phyloP scores from a whole-genome alignment of 2,329 filamentous ascomycete genomes.

The Helminthosporium solani region DNA sequence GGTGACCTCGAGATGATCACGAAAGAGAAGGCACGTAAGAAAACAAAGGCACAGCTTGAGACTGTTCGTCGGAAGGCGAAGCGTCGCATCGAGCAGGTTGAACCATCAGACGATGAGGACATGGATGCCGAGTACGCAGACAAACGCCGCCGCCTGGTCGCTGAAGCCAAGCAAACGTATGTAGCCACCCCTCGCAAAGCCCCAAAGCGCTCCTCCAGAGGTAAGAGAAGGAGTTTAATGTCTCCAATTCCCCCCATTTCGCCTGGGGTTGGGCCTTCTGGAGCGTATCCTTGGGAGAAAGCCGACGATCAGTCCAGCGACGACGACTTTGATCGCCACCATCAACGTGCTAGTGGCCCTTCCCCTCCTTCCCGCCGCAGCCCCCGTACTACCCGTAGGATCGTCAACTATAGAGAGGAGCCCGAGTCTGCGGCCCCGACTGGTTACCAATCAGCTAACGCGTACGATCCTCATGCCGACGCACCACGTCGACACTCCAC shows the following conservation, averaged over 20 bases:
- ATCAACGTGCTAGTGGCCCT: neutral
- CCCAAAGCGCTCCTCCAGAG: neutral
- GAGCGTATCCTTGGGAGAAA: neutral
- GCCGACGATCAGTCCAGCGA: slow-evolving; percentile 1
- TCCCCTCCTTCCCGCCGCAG: neutral
- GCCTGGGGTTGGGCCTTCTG: neutral
- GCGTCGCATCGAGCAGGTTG: neutral
- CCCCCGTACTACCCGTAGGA: neutral
- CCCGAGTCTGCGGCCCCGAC: neutral
- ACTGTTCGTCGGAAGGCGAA: slow-evolving; percentile 3
- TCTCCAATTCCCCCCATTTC: neutral
- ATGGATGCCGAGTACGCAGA: neutral
- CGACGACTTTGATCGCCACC: neutral
- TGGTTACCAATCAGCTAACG: neutral
- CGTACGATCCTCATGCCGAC: neutral
- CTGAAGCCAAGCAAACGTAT: slow-evolving; percentile 1
- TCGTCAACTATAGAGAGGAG: neutral
- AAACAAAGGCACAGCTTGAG: slow-evolving; percentile 1
- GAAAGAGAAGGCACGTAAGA: slow-evolving; percentile 1
- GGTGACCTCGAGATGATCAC: slow-evolving; percentile 32
- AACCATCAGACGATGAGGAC: neutral
- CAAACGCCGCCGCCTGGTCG: slow-evolving; percentile 1
- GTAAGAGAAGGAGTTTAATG: neutral
- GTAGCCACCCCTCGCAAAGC: neutral
- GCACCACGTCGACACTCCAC: neutral